A percentile compares a stretch with the other conserved stretches of the same genome.
phyloP scores from a whole-genome alignment of 306 rosid genomes.

The Malus orientalis region DNA sequence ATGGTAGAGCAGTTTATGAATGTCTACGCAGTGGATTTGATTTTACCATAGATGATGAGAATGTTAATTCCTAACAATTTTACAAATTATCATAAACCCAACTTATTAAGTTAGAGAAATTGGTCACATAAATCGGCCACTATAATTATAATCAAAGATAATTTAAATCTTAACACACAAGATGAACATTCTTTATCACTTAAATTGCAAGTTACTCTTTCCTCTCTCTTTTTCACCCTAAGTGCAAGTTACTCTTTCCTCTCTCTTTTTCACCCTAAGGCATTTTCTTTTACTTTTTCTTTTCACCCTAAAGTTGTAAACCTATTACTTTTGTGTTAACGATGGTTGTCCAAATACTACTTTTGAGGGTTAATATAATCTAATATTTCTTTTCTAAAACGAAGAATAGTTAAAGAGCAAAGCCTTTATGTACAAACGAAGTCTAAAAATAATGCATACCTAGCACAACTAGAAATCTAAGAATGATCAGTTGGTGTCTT shows the following conservation, averaged over 20 bases:
- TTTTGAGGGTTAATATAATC: background rate
- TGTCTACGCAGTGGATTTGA: too few relatives aligned
- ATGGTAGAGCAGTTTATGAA: too few relatives aligned
- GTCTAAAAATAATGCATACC: too few relatives aligned
- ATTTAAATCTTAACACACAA: background rate
- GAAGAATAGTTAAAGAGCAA: too few relatives aligned
- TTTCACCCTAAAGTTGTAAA: background rate
- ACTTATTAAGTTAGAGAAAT: too few relatives aligned
- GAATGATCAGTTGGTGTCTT: background rate
- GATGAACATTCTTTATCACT: background rate
- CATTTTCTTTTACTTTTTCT: background rate
- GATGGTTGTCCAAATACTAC: background rate
- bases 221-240: background rate
- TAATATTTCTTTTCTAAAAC: background rate
- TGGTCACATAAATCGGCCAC: background rate
- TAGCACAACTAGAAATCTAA: too few relatives aligned
- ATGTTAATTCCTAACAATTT: too few relatives aligned
- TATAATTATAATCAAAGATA: background rate
- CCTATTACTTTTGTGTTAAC: background rate
- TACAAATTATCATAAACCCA: too few relatives aligned
- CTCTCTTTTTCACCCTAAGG: background rate
- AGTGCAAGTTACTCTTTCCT: background rate
- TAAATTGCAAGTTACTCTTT: background rate
- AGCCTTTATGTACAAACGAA: background rate
- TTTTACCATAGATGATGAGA: too few relatives aligned